Evolutionary conservation across 352 stramenopile species (phyloP).

Genomic region (Aphanomyces cochlioides): DNA sequence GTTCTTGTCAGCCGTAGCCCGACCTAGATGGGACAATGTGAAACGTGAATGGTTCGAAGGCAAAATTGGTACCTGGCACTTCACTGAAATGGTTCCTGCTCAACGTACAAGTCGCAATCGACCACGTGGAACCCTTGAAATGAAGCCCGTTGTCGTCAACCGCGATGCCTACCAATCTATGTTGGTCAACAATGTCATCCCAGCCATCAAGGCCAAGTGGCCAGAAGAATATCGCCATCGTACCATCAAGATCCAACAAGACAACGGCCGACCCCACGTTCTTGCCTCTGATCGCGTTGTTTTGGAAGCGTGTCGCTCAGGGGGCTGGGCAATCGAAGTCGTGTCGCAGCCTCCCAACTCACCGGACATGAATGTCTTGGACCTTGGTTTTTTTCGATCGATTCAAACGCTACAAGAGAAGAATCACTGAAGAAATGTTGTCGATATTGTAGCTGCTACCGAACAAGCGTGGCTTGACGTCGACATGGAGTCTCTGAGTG

Average conservation of each 20-base stretch:
- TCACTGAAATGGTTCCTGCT: conserved; percentile 29
- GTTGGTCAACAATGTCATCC: conserved; percentile 31
- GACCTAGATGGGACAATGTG: background rate
- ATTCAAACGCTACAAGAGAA: conserved; percentile 31
- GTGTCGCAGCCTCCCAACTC: conserved; percentile 35
- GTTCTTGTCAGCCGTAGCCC: conserved; percentile 7
- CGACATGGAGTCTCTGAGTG: background rate
- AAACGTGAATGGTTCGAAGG: conserved; percentile 3
- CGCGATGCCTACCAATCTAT: conserved; percentile 20
- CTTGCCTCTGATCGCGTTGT: conserved; percentile 26
- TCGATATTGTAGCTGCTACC: background rate
- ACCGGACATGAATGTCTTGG: conserved; percentile 37
- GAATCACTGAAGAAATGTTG: background rate
- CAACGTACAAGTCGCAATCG: conserved; percentile 30
- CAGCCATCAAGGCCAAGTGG: conserved; percentile 10
- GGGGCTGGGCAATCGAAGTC: conserved; percentile 34
- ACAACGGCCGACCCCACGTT: conserved; percentile 35
- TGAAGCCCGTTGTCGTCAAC: conserved; percentile 32
- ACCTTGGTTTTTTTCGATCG: conserved; percentile 35
- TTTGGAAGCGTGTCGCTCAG: background rate
- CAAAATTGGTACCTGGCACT: conserved; percentile 24
- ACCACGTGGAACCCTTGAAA: conserved; percentile 29
- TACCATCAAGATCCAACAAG: conserved; percentile 32
- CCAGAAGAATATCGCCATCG: background rate
- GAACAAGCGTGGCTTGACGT: background rate